These are phyloP conservation scores for Rhodotorula kratochvilovae DNA, from an alignment of 768 basidiomycete genomes.

Conservation along the genomic window DNA sequence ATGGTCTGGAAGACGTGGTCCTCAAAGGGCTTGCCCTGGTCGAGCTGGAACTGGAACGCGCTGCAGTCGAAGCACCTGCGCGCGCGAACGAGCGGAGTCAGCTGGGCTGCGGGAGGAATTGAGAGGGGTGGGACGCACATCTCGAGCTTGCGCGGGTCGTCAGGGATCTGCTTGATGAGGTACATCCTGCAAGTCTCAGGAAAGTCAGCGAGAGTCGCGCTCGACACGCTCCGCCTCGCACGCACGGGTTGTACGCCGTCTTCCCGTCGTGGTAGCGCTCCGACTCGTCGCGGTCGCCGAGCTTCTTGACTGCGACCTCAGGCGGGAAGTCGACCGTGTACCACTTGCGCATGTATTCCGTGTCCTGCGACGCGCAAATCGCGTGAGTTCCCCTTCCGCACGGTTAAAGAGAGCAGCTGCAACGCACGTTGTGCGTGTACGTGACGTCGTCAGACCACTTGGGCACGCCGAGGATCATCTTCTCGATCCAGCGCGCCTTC, in stretches of 20 bases:
- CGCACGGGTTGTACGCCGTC: constrained; percentile 48
- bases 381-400: too few species aligned
- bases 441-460: constrained; percentile 52
- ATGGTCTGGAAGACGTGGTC: constrained; percentile 52
- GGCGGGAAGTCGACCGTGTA: constrained; percentile 48
- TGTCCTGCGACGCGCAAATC: too few species aligned
- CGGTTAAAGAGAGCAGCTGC: too few species aligned
- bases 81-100: background rate
- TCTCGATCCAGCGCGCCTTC: constrained; percentile 47
- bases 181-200: constrained; percentile 47
- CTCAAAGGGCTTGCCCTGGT: constrained; percentile 44
- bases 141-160: constrained; percentile 47
- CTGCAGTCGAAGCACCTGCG: constrained; percentile 41
- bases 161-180: constrained; percentile 48
- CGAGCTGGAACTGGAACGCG: constrained; percentile 41
- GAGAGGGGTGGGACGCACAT: too few species aligned
- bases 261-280: constrained; percentile 45
- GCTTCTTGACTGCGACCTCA: constrained; percentile 42
- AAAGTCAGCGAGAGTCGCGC: background rate
- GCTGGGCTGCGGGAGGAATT: constrained; percentile 15
- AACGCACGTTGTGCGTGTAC: constrained; percentile 47
- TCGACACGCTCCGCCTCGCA: background rate
- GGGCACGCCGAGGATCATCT: constrained; percentile 47
- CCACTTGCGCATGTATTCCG: constrained; percentile 49
- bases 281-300: constrained; percentile 49